Evolutionary conservation across 163 green algal species (phyloP).

Genomic region (Chloromonas sp.): DNA sequence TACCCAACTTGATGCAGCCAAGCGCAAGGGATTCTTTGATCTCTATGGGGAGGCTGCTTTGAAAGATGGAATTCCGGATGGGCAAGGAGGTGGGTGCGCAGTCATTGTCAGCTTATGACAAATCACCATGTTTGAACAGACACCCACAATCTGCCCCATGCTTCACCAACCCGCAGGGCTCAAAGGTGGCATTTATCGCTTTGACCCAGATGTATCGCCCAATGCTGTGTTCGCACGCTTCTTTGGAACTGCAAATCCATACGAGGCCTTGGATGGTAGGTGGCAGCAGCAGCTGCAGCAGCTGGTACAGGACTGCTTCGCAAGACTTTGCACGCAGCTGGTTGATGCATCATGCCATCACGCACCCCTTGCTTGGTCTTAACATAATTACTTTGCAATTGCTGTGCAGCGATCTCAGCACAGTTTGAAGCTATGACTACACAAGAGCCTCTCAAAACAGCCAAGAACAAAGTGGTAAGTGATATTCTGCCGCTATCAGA

Average conservation of each 20-base stretch:
- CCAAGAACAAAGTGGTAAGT: conserved; percentile 54
- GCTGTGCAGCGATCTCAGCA: conserved; percentile 35
- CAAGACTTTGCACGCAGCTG: no score
- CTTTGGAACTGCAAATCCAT: conserved; percentile 77
- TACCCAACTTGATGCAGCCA: conserved; percentile 38
- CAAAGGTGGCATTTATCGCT: conserved; percentile 53
- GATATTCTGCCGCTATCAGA: no score
- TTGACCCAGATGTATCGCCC: conserved; percentile 45
- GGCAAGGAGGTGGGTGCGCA: conserved; percentile 24
- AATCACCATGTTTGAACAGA: not conserved
- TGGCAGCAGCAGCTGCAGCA: not conserved
- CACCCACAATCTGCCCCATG: not conserved
- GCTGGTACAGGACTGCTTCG: no score
- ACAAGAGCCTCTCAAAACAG: conserved; percentile 36
- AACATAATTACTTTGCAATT: no score
- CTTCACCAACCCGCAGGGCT: conserved; percentile 21
- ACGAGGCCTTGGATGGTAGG: conserved; percentile 61
- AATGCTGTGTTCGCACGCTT: conserved; percentile 55
- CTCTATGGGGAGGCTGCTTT: conserved; percentile 67
- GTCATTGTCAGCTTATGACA: not conserved
- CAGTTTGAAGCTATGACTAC: conserved; percentile 56
- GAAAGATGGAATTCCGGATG: conserved; percentile 57
- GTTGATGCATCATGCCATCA: no score
- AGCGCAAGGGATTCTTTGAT: conserved; percentile 69
- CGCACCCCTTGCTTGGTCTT: no score